Evolutionary conservation across 192 early-diverging fungal species (phyloP).

Genomic region (Coemansia asiatica): DNA sequence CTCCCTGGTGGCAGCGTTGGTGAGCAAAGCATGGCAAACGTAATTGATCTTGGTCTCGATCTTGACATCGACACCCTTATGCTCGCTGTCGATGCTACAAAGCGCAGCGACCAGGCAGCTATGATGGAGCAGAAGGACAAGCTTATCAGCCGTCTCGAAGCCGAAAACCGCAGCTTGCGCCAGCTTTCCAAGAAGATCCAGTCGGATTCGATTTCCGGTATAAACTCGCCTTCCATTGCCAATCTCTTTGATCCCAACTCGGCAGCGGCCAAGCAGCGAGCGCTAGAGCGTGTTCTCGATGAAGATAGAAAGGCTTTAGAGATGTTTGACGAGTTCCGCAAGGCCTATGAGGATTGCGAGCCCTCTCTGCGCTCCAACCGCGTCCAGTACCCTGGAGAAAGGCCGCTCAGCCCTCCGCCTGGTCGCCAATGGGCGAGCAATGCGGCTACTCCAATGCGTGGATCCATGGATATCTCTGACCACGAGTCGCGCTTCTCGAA

Average conservation of each 20-base stretch:
- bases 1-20: slow-evolving; percentile 7
- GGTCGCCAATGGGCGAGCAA: slow-evolving; percentile 26
- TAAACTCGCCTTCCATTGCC: not conserved
- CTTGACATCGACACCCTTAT: slow-evolving; percentile 20
- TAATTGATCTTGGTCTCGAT: slow-evolving; percentile 7
- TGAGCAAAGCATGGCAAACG: slow-evolving; percentile 5
- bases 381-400: slow-evolving; percentile 45
- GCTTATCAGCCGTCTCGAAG: slow-evolving; percentile 20
- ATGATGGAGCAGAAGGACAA: slow-evolving; percentile 20
- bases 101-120: slow-evolving; percentile 21
- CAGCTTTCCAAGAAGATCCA: slow-evolving; percentile 4
- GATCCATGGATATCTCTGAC: slow-evolving; percentile 15
- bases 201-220: not conserved
- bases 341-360: slow-evolving; percentile 48
- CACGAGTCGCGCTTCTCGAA: slow-evolving; percentile 25
- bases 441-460: slow-evolving; percentile 31
- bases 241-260: slow-evolving; percentile 36
- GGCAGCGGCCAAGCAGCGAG: slow-evolving; percentile 18
- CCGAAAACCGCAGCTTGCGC: slow-evolving; percentile 21
- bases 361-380: slow-evolving; percentile 42
- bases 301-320: slow-evolving; percentile 37
- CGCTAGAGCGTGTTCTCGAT: slow-evolving; percentile 14
- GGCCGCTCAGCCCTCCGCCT: slow-evolving; percentile 48
- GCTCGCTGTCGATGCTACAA: slow-evolving; percentile 20
- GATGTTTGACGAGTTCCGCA: slow-evolving; percentile 49